Conservation (phyloP, 768 basidiomycete genomes). For the Hygrophorus russula region DNA sequence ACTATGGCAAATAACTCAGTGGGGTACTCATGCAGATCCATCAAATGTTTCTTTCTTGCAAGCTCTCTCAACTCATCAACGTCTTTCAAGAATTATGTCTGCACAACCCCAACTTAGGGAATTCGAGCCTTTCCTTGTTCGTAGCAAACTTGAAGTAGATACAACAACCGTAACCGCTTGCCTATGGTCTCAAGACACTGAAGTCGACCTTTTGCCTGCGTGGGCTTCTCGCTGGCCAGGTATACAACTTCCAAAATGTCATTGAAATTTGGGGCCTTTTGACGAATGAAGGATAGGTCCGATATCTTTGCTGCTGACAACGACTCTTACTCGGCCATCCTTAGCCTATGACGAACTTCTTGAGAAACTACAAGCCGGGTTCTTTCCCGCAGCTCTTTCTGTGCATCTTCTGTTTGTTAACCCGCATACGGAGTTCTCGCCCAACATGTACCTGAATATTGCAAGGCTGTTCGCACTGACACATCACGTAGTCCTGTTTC, state of each 20-base stretch:
- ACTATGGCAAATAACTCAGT: background rate
- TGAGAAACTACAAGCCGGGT: conserved; percentile 15
- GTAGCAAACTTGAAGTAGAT: conserved; percentile 10
- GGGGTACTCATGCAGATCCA: background rate
- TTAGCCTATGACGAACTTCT: conserved; percentile 16
- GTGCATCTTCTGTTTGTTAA: conserved; percentile 37
- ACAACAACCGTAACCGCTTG: conserved; percentile 30
- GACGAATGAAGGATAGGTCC: conserved; percentile 22
- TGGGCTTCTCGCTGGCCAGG: conserved; percentile 37
- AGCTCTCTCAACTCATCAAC: conserved; percentile 19
- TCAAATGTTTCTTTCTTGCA: conserved; percentile 13
- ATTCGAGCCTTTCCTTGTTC: conserved; percentile 26
- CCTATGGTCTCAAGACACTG: conserved; percentile 31
- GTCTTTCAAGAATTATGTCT: conserved; percentile 24
- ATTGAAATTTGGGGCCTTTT: background rate
- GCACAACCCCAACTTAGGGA: conserved; percentile 14
- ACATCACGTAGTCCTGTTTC: conserved; percentile 37
- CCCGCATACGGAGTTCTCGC: conserved; percentile 22
- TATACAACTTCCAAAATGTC: conserved; percentile 9
- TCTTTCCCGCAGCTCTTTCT: conserved; percentile 19
- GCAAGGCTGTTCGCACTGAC: conserved; percentile 50
- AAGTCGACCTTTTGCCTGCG: conserved; percentile 20
- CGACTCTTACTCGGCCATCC: conserved; percentile 15
- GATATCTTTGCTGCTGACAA: conserved; percentile 37
- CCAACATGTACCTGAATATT: conserved; percentile 50